These are phyloP conservation scores for Parathielavia hyrcaniae DNA, from an alignment of 495 filamentous ascomycete genomes.

Conservation along the genomic window DNA sequence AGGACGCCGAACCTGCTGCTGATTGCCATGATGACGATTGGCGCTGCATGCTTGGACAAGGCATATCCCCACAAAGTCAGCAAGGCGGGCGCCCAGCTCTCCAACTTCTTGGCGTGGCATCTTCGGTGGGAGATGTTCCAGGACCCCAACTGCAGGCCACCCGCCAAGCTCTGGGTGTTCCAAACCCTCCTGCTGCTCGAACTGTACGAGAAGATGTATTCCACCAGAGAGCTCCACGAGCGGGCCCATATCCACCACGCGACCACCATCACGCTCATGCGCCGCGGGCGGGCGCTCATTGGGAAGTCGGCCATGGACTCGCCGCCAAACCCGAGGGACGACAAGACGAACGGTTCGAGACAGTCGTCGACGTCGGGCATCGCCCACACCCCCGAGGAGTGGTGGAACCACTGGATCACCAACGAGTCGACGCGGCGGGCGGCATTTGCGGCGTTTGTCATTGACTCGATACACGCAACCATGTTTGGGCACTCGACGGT, in stretches of 20 bases:
- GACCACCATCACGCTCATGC: slow-evolving; percentile 92
- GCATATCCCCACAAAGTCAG: slow-evolving; percentile 67
- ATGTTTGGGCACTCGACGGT: slow-evolving; percentile 98
- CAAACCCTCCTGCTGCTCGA: slow-evolving; percentile 86
- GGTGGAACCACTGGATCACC: slow-evolving; percentile 96
- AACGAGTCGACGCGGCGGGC: slow-evolving; percentile 85
- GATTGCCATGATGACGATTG: slow-evolving; percentile 91
- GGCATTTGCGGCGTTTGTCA: slow-evolving; percentile 90
- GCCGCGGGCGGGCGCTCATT: slow-evolving; percentile 83
- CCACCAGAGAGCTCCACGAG: slow-evolving; percentile 84
- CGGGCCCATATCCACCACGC: slow-evolving; percentile 96
- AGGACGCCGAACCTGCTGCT: slow-evolving; percentile 77
- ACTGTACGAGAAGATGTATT: slow-evolving; percentile 95
- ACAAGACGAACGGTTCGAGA: slow-evolving; percentile 52
- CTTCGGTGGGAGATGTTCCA: slow-evolving; percentile 89
- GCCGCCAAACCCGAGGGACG: slow-evolving; percentile 71
- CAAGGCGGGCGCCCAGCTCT: slow-evolving; percentile 66
- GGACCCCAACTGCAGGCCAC: slow-evolving; percentile 83
- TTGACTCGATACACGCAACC: slow-evolving; percentile 92
- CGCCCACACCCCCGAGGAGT: slow-evolving; percentile 70
- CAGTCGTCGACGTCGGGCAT: slow-evolving; percentile 54
- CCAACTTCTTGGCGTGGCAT: slow-evolving; percentile 86
- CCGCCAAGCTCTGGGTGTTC: slow-evolving; percentile 96
- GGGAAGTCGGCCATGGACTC: slow-evolving; percentile 84
- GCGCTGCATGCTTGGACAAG: slow-evolving; percentile 81